Evolutionary conservation across 306 rosid genomes (phyloP).

Genomic region (Corylus avellana): DNA sequence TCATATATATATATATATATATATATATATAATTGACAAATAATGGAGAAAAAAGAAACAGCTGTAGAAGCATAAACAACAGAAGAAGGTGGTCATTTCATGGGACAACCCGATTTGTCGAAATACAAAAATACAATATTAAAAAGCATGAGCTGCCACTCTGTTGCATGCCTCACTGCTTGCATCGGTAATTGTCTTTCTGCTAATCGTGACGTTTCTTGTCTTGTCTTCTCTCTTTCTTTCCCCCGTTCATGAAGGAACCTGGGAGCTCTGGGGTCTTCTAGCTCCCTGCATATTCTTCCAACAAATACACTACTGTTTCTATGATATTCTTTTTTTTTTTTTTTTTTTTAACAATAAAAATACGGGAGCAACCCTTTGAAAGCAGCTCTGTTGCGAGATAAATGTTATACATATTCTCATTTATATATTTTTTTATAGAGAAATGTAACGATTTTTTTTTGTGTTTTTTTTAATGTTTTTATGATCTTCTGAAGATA

Average conservation of each 20-base stretch:
- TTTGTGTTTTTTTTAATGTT: too few species aligned
- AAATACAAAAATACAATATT: background rate
- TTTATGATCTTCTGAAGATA: too few species aligned
- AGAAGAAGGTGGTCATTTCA: conserved; percentile 17
- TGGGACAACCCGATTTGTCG: conserved; percentile 33
- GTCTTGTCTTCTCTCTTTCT: background rate
- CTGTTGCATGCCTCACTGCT: background rate
- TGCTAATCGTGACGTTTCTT: background rate
- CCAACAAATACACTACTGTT: background rate
- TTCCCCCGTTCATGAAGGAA: background rate
- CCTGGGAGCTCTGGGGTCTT: background rate
- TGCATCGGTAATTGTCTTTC: background rate
- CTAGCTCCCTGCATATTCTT: background rate
- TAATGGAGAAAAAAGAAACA: background rate
- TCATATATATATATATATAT: too few species aligned
- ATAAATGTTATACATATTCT: too few species aligned
- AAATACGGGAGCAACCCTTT: too few species aligned
- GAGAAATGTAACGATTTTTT: too few species aligned
- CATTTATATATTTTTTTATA: too few species aligned
- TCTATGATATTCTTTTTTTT: too few species aligned
- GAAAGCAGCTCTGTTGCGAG: too few species aligned
- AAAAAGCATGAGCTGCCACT: background rate
- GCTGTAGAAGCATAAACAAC: background rate
- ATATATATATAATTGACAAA: background rate
- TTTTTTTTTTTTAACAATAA: too few species aligned